Conservation (phyloP, 495 filamentous ascomycete species). For the Daldinia childiae region DNA sequence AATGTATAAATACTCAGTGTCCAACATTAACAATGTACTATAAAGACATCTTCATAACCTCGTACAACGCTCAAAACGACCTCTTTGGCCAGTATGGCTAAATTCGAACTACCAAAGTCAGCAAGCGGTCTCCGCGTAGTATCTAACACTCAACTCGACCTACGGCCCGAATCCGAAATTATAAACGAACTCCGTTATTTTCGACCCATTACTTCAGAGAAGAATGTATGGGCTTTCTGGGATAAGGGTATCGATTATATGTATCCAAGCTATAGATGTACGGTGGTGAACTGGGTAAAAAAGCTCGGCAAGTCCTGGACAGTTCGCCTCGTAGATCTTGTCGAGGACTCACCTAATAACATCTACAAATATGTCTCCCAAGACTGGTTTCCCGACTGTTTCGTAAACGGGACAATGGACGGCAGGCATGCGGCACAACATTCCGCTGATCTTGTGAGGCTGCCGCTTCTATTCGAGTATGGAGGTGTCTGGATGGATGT, state of each 20-base stretch:
- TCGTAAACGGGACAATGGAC: conserved; percentile 48
- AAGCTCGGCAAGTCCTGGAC: conserved; percentile 46
- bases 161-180: conserved; percentile 38
- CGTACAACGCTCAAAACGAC: not conserved
- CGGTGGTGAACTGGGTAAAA: conserved; percentile 46
- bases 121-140: not conserved
- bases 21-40: not conserved
- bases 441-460: conserved; percentile 50
- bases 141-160: conserved; percentile 17
- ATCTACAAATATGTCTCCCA: conserved; percentile 42
- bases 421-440: conserved; percentile 50
- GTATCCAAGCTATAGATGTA: conserved; percentile 49
- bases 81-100: not conserved
- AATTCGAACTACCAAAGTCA: not conserved
- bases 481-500: conserved; percentile 57
- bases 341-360: conserved; percentile 40
- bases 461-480: conserved; percentile 50
- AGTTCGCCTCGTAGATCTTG: conserved; percentile 43
- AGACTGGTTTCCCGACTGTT: conserved; percentile 46
- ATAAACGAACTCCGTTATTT: conserved; percentile 27
- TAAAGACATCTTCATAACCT: not conserved
- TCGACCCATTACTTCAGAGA: conserved; percentile 49
- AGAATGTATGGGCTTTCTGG: conserved; percentile 60
- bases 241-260: conserved; percentile 50
- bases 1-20: not conserved